Base-by-base conservation (phyloP, 1,139 yeast species). In the Zhuliangozyma parablackwelliae region DNA sequence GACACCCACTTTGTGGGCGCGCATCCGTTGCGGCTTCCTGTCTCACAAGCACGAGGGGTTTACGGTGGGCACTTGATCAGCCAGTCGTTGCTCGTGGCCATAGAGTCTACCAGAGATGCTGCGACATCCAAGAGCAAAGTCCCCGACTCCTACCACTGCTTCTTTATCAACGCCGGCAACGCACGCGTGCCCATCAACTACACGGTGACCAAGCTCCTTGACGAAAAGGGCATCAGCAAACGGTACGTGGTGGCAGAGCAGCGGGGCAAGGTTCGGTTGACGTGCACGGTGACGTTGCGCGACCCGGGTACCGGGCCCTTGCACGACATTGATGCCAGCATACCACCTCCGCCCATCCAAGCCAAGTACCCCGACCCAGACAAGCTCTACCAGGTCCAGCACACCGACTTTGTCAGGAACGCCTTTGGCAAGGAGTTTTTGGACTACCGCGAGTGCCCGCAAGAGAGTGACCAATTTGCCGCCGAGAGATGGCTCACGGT, bases 41-140 rank as follows among this genome's bases (percentile, higher is more conserved):
- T 67, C 8, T 60, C 64, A 2, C 75, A 77, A 1, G 87, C 87
- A 2, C 62, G 86, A 31, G 92, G 90, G 1, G 79, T 84, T 2
- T 85, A 82, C 61, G 95, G 95, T 1, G 95, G 95, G 3, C 79
- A 83, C 29, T 69, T 82, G 38, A 80, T 84, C 31, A 86, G 88
- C 1, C 95, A 85, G 53, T 65, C 90, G 1, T 59, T 84, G 7
- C 58, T 77, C 43, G 90, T 89, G 2, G 84, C 86, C 2, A 64
- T 80, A 29, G 73, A 64, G 38, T 54, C 63, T 13, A 59, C 69
- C 1, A 52, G 55, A 24, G 48, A 42, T 26, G 20, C 29, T 3
- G 13, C 11, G 10, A 42, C 46, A 5, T 38, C 40, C 10, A 49
- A 47, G n/a, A 55, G 48, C 33, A 63, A 51, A 35, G 49, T 62